Evolutionary conservation across 495 filamentous ascomycete genomes (phyloP), one percentile per base, ranked within the genome.

Genomic region (Penicillium antarcticum): DNA sequence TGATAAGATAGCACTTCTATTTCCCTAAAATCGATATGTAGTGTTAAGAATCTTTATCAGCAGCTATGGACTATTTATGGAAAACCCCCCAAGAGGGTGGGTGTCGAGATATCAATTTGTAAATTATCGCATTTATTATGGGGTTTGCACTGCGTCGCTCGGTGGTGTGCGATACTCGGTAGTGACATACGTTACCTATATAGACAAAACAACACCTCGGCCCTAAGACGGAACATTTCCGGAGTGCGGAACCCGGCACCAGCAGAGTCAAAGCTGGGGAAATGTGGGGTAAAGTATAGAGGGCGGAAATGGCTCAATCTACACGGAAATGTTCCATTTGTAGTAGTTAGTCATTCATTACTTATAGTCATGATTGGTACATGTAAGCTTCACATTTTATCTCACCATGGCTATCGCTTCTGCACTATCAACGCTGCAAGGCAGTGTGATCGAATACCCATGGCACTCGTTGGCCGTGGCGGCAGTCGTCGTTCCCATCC

Each of bases 351-450:
- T 29, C 6, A 29, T 29, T 6, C 26, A 23, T 2, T 2, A 44
- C 42, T 44, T 8, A 48, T 29, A 29, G 5, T 23, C 21, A 23
- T 23, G 21, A 23, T 7, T 29, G 26, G 5, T 2, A 4, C 7
- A 29, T 29, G 24, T 53, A 32, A 11, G 26, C 38, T n/a, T 34
- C 5, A 35, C 11, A 31, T 17, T 8, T 10, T 34, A 48, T 26
- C 16, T 21, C 45, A 61, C 23, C 42, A 74, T 74, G 71, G 68
- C 71, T 8, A 62, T 71, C 29, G 60, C 59, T 39, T 42, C 50
- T 26, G 52, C 51, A 7, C 36, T 74, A 3, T 60, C 55, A 11
- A 44, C 56, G 12, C 13, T 74, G n/a, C 62, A 71, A 29, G 29
- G 39, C 37, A 48, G 32, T 12, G 34, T 57, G 14, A 16, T 63